Conservation (phyloP, 495 filamentous ascomycete species). For the Glutinoglossum americanum region DNA sequence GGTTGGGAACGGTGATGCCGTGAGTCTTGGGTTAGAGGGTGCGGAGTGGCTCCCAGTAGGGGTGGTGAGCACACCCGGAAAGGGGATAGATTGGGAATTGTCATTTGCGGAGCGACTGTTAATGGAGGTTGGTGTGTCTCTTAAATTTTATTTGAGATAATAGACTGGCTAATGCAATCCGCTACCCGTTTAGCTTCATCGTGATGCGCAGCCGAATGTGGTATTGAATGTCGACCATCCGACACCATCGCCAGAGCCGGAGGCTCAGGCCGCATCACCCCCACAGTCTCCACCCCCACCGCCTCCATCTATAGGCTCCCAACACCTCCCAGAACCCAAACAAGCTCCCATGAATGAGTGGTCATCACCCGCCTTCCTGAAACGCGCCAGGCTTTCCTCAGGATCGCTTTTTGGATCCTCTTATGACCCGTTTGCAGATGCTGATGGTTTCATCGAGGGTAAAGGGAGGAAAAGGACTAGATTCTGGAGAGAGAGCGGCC, state of each 20-base stretch:
- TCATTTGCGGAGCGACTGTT: constrained; percentile 32
- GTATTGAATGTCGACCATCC: constrained; percentile 27
- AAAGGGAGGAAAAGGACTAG: constrained; percentile 49
- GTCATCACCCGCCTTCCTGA: constrained; percentile 59
- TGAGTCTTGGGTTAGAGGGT: constrained; percentile 45
- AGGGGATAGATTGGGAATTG: constrained; percentile 54
- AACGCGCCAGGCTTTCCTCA: constrained; percentile 36
- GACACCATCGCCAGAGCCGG: constrained; percentile 9
- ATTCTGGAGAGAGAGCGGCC: constrained; percentile 42
- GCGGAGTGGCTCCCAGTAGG: constrained; percentile 31
- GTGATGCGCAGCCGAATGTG: constrained; percentile 13
- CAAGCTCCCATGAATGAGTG: constrained; percentile 22
- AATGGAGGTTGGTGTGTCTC: constrained; percentile 28
- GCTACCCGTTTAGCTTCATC: not conserved
- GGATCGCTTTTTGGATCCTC: constrained; percentile 33
- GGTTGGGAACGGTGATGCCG: constrained; percentile 55
- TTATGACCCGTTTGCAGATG: constrained; percentile 49
- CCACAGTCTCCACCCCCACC: constrained; percentile 1
- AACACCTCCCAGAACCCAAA: not conserved
- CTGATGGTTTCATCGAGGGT: constrained; percentile 37
- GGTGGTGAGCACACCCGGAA: constrained; percentile 35
- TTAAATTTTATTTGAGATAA: not conserved
- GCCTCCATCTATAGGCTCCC: not conserved
- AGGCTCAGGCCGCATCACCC: constrained; percentile 1
- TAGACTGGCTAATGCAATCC: not conserved